A percentile compares a stretch with the other conserved stretches of the same genome.
Evolutionary conservation across 345 rosid genomes (phyloP).

Genomic region (Eucalyptus marginata): DNA sequence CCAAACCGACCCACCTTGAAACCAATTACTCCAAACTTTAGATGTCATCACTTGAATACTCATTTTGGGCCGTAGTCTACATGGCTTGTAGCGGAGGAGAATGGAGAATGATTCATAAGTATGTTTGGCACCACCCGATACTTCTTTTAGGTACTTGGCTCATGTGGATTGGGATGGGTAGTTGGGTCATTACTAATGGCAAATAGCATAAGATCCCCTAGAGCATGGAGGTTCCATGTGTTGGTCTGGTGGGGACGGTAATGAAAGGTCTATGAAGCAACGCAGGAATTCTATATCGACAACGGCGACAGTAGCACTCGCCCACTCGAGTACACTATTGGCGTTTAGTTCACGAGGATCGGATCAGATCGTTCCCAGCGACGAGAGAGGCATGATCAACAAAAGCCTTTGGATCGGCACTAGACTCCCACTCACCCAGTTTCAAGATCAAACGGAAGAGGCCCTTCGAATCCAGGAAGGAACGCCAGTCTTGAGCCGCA

Average conservation of each 20-base stretch:
- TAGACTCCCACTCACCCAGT: conserved; percentile 34
- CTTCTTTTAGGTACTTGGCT: neutral
- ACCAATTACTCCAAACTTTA: neutral
- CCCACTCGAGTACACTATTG: neutral
- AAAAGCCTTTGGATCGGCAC: neutral
- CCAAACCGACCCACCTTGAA: neutral
- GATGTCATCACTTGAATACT: neutral
- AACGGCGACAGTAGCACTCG: neutral
- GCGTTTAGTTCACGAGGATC: neutral
- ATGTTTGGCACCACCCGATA: neutral
- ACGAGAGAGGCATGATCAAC: neutral
- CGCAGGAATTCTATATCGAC: neutral
- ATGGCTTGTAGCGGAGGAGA: neutral
- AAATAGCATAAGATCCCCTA: neutral
- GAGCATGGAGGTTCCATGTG: neutral
- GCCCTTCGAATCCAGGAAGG: conserved; percentile 60
- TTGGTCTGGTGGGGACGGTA: neutral
- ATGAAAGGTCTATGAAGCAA: neutral
- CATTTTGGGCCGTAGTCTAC: neutral
- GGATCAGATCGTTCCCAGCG: neutral
- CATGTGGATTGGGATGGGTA: neutral
- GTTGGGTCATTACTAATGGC: neutral
- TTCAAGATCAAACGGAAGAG: conserved; percentile 60
- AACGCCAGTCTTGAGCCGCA: conserved; percentile 11
- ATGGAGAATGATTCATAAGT: neutral